These are phyloP conservation scores for Penicillium psychrofluorescens DNA, from an alignment of 495 filamentous ascomycete genomes.

Conservation along the genomic window DNA sequence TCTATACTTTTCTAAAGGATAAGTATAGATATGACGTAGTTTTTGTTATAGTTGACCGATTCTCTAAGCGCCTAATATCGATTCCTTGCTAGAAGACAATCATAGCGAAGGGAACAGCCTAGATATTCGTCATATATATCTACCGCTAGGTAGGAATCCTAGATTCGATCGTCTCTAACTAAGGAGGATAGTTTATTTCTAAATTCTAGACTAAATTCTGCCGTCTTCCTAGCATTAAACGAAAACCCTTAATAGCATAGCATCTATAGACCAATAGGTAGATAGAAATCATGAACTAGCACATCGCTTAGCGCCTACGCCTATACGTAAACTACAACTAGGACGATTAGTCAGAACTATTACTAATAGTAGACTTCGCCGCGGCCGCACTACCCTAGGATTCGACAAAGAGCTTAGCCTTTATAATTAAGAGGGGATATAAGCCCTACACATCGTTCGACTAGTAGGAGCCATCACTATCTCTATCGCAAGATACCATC, in stretches of 20 bases:
- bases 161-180: slow-evolving; percentile 9
- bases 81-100: neutral
- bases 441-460: no score
- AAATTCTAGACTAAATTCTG: slow-evolving; percentile 11
- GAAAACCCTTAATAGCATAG: slow-evolving; percentile 9
- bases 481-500: no score
- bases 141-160: slow-evolving; percentile 1
- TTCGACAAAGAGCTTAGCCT: neutral
- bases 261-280: slow-evolving; percentile 11
- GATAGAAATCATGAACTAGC: slow-evolving; percentile 1
- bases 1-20: no score
- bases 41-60: neutral
- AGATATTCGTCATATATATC: neutral
- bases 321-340: slow-evolving; percentile 2
- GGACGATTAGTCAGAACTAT: slow-evolving; percentile 6
- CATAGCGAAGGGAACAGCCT: neutral
- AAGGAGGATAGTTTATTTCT: slow-evolving; percentile 9
- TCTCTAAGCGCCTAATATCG: slow-evolving; percentile 1
- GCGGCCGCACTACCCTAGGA: neutral
- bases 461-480: no score
- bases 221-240: slow-evolving; percentile 1
- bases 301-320: slow-evolving; percentile 1
- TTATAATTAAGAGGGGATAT: no score
- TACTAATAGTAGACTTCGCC: neutral
- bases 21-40: no score